These are phyloP conservation scores for Entoloma clypeatum DNA, from an alignment of 1,284 basidiomycete species.

Conservation along the genomic window DNA sequence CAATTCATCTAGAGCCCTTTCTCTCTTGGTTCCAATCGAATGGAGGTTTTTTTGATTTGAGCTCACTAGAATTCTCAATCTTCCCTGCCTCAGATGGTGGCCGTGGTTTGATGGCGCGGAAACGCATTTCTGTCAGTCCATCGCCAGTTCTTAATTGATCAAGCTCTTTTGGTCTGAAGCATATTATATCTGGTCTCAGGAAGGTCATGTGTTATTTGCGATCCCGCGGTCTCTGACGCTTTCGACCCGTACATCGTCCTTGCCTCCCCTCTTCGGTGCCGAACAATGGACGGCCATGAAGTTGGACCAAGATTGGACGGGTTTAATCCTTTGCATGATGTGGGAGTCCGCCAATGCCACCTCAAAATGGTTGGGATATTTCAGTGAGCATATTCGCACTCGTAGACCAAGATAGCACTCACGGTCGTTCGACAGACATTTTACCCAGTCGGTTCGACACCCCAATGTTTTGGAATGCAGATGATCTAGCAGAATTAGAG, in stretches of 20 bases:
- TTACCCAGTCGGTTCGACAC: constrained; percentile 81
- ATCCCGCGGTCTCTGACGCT: constrained; percentile 80
- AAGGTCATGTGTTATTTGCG: constrained; percentile 75
- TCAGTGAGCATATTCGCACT: constrained; percentile 44
- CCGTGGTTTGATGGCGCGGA: constrained; percentile 67
- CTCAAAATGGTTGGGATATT: constrained; percentile 69
- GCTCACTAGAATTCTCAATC: constrained; percentile 43
- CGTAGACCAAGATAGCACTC: constrained; percentile 1
- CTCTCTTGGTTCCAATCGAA: constrained; percentile 40
- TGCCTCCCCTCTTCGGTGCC: constrained; percentile 56
- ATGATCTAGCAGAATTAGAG: constrained; percentile 72
- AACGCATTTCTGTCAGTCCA: constrained; percentile 64
- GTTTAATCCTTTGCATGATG: constrained; percentile 92
- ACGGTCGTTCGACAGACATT: constrained; percentile 35
- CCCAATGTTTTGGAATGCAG: constrained; percentile 90
- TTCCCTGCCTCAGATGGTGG: constrained; percentile 56
- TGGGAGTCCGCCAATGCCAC: constrained; percentile 73
- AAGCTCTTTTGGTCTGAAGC: background rate
- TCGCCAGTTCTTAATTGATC: background rate
- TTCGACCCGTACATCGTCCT: constrained; percentile 71
- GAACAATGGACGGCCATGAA: constrained; percentile 57
- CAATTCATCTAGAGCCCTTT: constrained; percentile 27
- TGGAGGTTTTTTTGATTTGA: constrained; percentile 41
- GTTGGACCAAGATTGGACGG: constrained; percentile 77
- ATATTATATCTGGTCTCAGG: constrained; percentile 37